These are phyloP conservation scores for Backusella parvicylindrica DNA, from an alignment of 192 early-diverging fungal species.

Conservation along the genomic window DNA sequence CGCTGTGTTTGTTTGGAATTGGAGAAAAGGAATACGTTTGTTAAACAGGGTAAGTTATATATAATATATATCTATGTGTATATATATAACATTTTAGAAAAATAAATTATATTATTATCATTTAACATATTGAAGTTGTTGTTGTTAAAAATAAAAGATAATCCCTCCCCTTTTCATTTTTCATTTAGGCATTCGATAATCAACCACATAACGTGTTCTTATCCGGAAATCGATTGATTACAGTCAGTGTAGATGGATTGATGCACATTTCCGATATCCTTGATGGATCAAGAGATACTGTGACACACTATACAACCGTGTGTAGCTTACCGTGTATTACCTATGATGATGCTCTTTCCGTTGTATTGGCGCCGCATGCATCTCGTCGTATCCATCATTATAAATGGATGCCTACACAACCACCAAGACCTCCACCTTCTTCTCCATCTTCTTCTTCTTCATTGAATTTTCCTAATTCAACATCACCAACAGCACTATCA, in stretches of 20 bases:
- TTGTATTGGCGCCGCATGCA: conserved; percentile 22
- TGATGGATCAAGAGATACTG: conserved; percentile 7
- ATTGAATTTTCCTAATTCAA: neutral
- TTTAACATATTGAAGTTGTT: neutral
- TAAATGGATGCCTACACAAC: conserved; percentile 15
- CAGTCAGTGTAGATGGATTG: conserved; percentile 26
- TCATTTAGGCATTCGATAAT: conserved; percentile 30
- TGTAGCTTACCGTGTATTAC: conserved; percentile 28
- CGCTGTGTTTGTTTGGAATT: conserved; percentile 37
- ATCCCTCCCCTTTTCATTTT: neutral
- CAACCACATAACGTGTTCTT: conserved; percentile 31
- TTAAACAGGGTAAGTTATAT: conserved; percentile 16
- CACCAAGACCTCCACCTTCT: neutral
- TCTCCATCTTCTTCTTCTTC: neutral
- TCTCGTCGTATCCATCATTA: conserved; percentile 24
- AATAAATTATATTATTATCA: neutral
- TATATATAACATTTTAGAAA: too few relatives aligned
- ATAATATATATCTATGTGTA: neutral
- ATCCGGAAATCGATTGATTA: conserved; percentile 27
- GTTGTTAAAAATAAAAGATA: neutral
- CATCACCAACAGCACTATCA: neutral
- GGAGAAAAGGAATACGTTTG: conserved; percentile 33
- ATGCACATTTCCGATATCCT: conserved; percentile 22
- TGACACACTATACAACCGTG: conserved; percentile 1
- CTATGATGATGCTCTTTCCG: conserved; percentile 21